Percentiles rank a stretch among this genome's conserved stretches.
phyloP scores from a whole-genome alignment of 495 filamentous ascomycete genomes.

The Aspergillus homomorphus region DNA sequence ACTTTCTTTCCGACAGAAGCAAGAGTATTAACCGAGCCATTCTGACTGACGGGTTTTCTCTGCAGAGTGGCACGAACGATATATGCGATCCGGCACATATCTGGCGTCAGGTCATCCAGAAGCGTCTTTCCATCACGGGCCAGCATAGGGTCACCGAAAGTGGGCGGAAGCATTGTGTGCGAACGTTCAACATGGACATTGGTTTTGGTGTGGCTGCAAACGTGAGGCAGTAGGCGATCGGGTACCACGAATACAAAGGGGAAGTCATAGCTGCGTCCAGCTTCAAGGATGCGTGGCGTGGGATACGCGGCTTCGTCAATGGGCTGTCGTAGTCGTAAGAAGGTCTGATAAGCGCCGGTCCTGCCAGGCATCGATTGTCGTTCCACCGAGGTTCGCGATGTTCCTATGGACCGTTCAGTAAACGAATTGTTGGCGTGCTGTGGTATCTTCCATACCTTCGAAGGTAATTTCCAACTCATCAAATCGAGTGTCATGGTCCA shows the following conservation, averaged over 20 bases:
- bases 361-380: slow-evolving; percentile 47
- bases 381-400: slow-evolving; percentile 50
- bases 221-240: slow-evolving; percentile 58
- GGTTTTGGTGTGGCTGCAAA: slow-evolving; percentile 56
- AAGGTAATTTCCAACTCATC: slow-evolving; percentile 79
- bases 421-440: slow-evolving; percentile 24
- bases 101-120: slow-evolving; percentile 78
- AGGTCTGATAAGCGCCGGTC: slow-evolving; percentile 56
- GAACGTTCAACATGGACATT: slow-evolving; percentile 61
- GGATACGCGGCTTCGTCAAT: slow-evolving; percentile 68
- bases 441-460: slow-evolving; percentile 53
- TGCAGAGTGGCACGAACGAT: slow-evolving; percentile 57
- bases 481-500: slow-evolving; percentile 66
- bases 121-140: slow-evolving; percentile 47
- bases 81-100: slow-evolving; percentile 78
- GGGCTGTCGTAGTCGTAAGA: slow-evolving; percentile 82
- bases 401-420: slow-evolving; percentile 33
- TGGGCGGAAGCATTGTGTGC: slow-evolving; percentile 79
- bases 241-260: slow-evolving; percentile 91
- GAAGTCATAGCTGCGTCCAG: slow-evolving; percentile 64
- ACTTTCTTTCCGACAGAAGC: slow-evolving; percentile 58
- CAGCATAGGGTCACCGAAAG: slow-evolving; percentile 65
- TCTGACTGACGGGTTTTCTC: slow-evolving; percentile 25
- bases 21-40: slow-evolving; percentile 41
- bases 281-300: slow-evolving; percentile 62